Conservation (phyloP, 768 basidiomycete genomes). For the Grammothele lineata region DNA sequence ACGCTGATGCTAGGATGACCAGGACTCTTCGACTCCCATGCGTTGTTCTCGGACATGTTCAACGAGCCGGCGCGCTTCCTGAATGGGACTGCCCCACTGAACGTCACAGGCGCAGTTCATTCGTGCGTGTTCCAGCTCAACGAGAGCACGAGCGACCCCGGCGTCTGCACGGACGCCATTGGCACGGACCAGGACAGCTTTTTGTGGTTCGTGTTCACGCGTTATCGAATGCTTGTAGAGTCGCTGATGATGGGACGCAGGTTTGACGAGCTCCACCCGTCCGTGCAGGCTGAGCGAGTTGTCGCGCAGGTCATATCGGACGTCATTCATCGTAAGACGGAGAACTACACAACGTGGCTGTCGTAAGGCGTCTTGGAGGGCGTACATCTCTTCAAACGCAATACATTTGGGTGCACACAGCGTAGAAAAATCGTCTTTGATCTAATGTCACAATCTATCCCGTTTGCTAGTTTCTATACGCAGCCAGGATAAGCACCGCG, state of each 20-base stretch:
- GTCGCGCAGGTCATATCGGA: slow-evolving; percentile 50
- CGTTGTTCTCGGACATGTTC: slow-evolving; percentile 59
- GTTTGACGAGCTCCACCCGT: slow-evolving; percentile 59
- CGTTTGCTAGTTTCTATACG: no score
- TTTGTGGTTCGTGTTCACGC: slow-evolving; percentile 37
- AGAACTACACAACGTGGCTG: slow-evolving; percentile 49
- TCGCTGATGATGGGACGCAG: slow-evolving; percentile 6
- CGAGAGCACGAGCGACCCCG: slow-evolving; percentile 24
- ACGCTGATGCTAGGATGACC: background rate
- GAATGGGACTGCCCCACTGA: slow-evolving; percentile 60
- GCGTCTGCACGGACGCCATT: slow-evolving; percentile 33
- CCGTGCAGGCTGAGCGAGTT: slow-evolving; percentile 52
- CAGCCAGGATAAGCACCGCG: no score
- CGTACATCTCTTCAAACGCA: no score
- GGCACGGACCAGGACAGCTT: slow-evolving; percentile 53
- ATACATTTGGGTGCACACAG: no score
- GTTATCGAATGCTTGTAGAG: background rate
- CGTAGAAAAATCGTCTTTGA: no score
- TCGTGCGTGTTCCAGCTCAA: slow-evolving; percentile 43
- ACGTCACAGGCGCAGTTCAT: slow-evolving; percentile 49
- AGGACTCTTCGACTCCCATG: slow-evolving; percentile 62
- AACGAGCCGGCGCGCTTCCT: slow-evolving; percentile 47
- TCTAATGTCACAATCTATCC: no score
- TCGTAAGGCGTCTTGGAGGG: slow-evolving; percentile 2
- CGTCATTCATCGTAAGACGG: slow-evolving; percentile 40